phyloP scores from a whole-genome alignment of 2,329 filamentous ascomycete genomes.

The Fusarium chuoi region DNA sequence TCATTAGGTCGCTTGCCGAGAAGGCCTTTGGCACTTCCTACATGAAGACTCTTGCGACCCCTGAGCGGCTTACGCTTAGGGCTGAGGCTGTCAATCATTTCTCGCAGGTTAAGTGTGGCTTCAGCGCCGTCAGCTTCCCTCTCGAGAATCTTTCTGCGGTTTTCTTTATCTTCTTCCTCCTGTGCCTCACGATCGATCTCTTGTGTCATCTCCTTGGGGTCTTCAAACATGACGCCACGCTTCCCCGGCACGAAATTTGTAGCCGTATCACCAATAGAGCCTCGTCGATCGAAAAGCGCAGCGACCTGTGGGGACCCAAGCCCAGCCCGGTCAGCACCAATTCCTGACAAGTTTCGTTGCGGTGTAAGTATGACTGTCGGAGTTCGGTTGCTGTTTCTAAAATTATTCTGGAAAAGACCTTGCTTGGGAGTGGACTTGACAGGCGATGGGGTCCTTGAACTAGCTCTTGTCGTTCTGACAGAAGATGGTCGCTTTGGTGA shows the following conservation, averaged over 20 bases:
- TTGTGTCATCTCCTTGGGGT: slow-evolving; percentile 69
- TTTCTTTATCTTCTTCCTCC: slow-evolving; percentile 70
- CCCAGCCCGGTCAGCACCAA: slow-evolving; percentile 76
- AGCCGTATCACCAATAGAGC: slow-evolving; percentile 75
- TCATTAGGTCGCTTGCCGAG: slow-evolving; percentile 80
- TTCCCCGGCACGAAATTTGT: slow-evolving; percentile 69
- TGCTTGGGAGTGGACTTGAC: slow-evolving; percentile 42
- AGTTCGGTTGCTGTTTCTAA: slow-evolving; percentile 65
- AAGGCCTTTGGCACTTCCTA: slow-evolving; percentile 77
- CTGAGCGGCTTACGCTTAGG: slow-evolving; percentile 76
- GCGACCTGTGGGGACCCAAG: slow-evolving; percentile 80
- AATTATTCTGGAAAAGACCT: slow-evolving; percentile 64
- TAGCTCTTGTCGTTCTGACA: slow-evolving; percentile 15
- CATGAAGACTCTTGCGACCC: slow-evolving; percentile 79
- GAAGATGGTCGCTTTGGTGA: slow-evolving; percentile 34
- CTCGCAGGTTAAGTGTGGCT: slow-evolving; percentile 73
- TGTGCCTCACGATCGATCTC: slow-evolving; percentile 70
- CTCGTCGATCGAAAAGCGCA: slow-evolving; percentile 75
- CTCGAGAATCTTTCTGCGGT: slow-evolving; percentile 65
- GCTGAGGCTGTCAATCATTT: slow-evolving; percentile 81
- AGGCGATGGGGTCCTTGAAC: slow-evolving; percentile 40
- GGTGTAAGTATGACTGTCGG: slow-evolving; percentile 70
- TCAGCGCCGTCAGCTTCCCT: slow-evolving; percentile 62
- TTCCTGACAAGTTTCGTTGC: slow-evolving; percentile 68
- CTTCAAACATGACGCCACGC: slow-evolving; percentile 68